These are phyloP conservation scores for Lactarius vividus DNA, from an alignment of 768 basidiomycete species.

Conservation along the genomic window DNA sequence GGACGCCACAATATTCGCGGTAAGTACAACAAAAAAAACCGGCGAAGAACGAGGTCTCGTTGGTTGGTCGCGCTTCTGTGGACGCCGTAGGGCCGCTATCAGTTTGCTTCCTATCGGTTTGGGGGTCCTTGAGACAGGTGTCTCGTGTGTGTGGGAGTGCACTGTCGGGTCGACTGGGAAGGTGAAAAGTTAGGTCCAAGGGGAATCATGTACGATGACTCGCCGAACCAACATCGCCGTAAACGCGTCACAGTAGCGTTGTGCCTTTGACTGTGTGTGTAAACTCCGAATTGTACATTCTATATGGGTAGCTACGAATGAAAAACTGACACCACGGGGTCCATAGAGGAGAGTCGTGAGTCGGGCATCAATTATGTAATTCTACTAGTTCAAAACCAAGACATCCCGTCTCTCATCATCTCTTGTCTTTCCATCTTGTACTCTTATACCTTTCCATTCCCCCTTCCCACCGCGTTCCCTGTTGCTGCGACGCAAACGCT, in stretches of 20 bases:
- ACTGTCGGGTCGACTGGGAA: not conserved
- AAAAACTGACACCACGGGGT: too few species aligned
- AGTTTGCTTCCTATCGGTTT: not conserved
- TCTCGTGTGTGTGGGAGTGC: too few species aligned
- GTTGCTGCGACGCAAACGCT: not conserved
- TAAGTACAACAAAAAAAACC: not conserved
- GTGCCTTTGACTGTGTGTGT: not conserved
- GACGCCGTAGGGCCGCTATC: conserved; percentile 2
- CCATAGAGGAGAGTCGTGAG: not conserved
- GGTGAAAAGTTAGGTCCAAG: too few species aligned
- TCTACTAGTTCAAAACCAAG: conserved; percentile 16
- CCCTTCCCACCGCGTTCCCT: not conserved
- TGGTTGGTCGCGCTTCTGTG: not conserved
- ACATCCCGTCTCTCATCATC: conserved; percentile 14
- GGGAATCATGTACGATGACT: too few species aligned
- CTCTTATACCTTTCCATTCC: not conserved
- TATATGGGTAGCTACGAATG: too few species aligned
- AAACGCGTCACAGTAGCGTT: not conserved
- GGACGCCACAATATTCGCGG: not conserved
- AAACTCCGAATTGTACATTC: not conserved
- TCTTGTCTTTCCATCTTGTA: not conserved
- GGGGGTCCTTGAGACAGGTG: not conserved
- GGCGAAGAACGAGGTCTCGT: not conserved
- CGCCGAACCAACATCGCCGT: not conserved
- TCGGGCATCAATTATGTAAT: conserved; percentile 12